Evolutionary conservation across 208 protist species (phyloP), one percentile per base, ranked within the genome.

Genomic region (Leishmania martiniquensis): DNA sequence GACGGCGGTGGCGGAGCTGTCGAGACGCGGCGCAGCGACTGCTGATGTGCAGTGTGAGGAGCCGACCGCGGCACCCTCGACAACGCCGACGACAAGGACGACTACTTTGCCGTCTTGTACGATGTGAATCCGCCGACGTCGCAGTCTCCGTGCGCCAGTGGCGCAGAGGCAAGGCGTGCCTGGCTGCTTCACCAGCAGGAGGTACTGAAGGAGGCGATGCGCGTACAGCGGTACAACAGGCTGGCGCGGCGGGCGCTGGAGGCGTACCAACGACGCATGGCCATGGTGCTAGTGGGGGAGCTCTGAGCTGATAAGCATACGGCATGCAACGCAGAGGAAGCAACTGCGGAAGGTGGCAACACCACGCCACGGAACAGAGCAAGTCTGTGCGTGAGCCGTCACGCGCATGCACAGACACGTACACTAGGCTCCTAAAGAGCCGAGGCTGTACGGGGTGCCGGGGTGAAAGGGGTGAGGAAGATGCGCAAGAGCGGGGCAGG

Each of bases 181-280:
- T 95, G 89, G 88, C 66, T 87, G 4, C 42, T 60, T 71, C 55
- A 76, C 52, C 85, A 82, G 75, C 82, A 91, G 22, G 78, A 74
- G 51, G 87, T 92, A 70, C 75, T 93, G 68, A 83, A 82, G 52
- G 91, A 95, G 75, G 91, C 91, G 49, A 65, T 88, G 82, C 85
- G 87, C 4, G 91, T 91, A 57, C 87, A 93, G 60, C 51, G 71
- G 15, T 92, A 90, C 80, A 92, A 91, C 57, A 70, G 72, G 29
- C 79, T 89, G 63, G 89, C 91, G 32, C 80, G 89, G 12, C 72
- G 60, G 44, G 91, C 89, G 9, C 84, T 94, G 76, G 77, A 85
- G 32, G 73, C 70, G 29, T 91, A 91, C 75, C 62, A 80, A 25
- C 51, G 55, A 49, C 75, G 79, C n/a, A 37, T 59, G 10, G 52